Evolutionary conservation across 179 eudicot genomes (phyloP).

Genomic region (Heliamphora pulchella): DNA sequence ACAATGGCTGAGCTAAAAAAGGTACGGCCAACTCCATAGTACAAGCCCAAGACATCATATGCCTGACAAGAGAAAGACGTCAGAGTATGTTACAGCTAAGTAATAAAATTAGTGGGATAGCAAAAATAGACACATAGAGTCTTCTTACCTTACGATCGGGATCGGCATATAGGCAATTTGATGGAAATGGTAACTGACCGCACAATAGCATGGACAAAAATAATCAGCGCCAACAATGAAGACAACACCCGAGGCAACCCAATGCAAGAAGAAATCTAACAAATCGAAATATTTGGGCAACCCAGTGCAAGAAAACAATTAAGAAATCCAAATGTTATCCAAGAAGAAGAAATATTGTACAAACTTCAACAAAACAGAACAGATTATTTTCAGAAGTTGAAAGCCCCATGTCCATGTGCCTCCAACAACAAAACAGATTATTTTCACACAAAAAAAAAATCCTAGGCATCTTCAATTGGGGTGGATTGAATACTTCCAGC

Average conservation of each 20-base stretch:
- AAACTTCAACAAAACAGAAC: background rate
- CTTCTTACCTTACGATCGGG: slow-evolving; percentile 81
- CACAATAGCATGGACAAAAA: slow-evolving; percentile 10
- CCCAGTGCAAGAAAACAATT: background rate
- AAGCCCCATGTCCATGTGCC: background rate
- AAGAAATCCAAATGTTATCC: background rate
- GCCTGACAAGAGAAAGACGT: slow-evolving; percentile 39
- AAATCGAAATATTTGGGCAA: background rate
- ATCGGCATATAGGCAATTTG: slow-evolving; percentile 79
- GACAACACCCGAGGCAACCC: background rate
- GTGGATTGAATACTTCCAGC: background rate
- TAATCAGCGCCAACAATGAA: slow-evolving; percentile 8
- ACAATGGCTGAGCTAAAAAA: slow-evolving; percentile 93
- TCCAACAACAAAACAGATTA: background rate
- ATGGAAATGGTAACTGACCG: slow-evolving; percentile 79
- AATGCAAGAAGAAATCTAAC: background rate
- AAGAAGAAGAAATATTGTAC: background rate
- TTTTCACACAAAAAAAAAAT: background rate
- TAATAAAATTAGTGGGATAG: background rate
- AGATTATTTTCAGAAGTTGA: background rate
- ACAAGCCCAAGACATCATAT: slow-evolving; percentile 82
- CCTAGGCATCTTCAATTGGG: background rate
- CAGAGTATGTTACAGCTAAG: background rate
- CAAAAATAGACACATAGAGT: background rate
- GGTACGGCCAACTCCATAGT: slow-evolving; percentile 82